phyloP scores from a whole-genome alignment of 1,139 yeast genomes.

The Candida sp. region DNA sequence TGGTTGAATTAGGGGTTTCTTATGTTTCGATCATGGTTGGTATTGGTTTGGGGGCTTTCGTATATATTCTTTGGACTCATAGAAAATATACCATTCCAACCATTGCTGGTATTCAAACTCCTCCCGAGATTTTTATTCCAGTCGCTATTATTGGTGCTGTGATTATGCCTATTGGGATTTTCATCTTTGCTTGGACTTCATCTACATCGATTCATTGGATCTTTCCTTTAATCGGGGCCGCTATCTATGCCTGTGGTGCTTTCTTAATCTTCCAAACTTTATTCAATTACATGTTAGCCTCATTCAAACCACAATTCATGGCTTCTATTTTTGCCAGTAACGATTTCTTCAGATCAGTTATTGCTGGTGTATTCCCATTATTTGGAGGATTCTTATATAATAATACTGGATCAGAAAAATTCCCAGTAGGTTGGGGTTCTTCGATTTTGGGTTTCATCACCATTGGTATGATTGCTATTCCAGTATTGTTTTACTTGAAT shows the following conservation, averaged over 20 bases:
- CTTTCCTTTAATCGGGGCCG: conserved; percentile 28
- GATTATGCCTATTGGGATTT: conserved; percentile 26
- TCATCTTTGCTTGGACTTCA: conserved; percentile 32
- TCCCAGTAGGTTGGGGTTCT: conserved; percentile 65
- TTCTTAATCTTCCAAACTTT: conserved; percentile 29
- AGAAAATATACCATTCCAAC: conserved; percentile 21
- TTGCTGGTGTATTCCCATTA: conserved; percentile 31
- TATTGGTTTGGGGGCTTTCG: conserved; percentile 15
- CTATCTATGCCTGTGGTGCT: conserved; percentile 24
- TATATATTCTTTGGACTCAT: conserved; percentile 17
- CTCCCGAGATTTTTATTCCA: conserved; percentile 62
- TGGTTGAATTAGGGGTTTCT: conserved; percentile 23
- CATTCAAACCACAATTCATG: conserved; percentile 39
- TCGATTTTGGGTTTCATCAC: conserved; percentile 55
- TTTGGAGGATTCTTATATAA: conserved; percentile 45
- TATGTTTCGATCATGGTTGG: conserved; percentile 20
- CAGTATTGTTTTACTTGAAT: conserved; percentile 39
- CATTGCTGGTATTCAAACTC: conserved; percentile 31
- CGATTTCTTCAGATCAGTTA: conserved; percentile 21
- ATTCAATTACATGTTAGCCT: conserved; percentile 58
- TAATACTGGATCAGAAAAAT: conserved; percentile 24
- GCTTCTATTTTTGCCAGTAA: conserved; percentile 33
- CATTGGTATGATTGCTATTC: conserved; percentile 60
- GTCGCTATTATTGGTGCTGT: conserved; percentile 36
- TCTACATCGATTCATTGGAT: conserved; percentile 28